Evolutionary conservation across 2,329 filamentous ascomycete genomes (phyloP), one percentile per base, ranked within the genome.

Genomic region (Mycogone perniciosa): DNA sequence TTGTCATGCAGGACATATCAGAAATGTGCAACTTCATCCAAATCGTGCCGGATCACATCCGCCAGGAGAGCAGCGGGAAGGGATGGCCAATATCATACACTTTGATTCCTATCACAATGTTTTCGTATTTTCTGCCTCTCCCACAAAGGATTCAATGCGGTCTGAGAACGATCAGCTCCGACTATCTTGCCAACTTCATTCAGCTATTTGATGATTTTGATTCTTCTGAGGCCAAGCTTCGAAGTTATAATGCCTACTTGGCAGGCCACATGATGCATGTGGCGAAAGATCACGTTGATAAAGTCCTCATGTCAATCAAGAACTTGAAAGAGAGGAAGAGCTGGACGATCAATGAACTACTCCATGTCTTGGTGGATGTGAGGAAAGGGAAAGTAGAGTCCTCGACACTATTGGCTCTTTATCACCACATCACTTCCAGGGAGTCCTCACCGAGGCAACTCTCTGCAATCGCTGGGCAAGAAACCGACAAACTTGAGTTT

Each of bases 401-500:
- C 1, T n/a, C 4, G 3, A 7, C 8, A 1, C 13, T 59, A 0
- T 20, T 10, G 4, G 11, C 33, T 0, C 7, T 57, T 0, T 26
- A 38, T 20, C 8, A 3, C 1, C 5, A 1, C 0, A 11, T 43
- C 4, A 29, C 5, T 5, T 27, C 30, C 0, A 8, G 2, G 0
- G 13, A 41, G 1, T 20, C 20, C 8, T 41, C 43, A 3, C 34
- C 47, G 1, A 33, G 43, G 3, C 11, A 31, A 2, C 7, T 56
- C 0, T 41, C 47, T 5, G 8, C 35, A 4, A 20, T 56, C 1
- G 38, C 11, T 11, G 43, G 38, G 2, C 52, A 53, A 30, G 56
- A 59, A 44, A 53, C 26, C 0, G 37, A 51, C 7, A 59, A 59
- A 30, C 51, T 59, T 8, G 34, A 31, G 2, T 49, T 60, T 10